Conservation (phyloP, 139 green algal genomes). For the Chlorella sp. region DNA sequence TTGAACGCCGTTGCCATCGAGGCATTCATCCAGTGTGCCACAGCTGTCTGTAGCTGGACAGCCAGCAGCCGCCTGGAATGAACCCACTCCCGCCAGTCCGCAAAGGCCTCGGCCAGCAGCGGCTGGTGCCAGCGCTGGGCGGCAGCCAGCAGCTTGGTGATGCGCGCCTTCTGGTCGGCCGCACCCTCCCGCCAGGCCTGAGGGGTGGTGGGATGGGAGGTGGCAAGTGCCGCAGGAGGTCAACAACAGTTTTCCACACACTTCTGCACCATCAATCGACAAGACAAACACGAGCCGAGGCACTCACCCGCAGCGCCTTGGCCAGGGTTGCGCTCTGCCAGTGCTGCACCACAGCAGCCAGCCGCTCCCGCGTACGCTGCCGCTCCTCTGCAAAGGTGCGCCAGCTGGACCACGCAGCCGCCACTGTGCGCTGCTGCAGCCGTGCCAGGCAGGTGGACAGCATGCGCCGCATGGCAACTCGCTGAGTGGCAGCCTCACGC, state of each 20-base stretch:
- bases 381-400: neutral
- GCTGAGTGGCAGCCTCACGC: neutral
- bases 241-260: too few species aligned
- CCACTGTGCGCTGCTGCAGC: neutral
- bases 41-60: neutral
- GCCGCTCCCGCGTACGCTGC: neutral
- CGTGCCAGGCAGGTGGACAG: neutral
- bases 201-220: neutral
- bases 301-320: neutral
- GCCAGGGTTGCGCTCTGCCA: neutral
- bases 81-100: neutral
- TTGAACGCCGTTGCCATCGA: neutral
- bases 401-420: neutral
- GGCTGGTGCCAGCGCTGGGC: conserved; percentile 20
- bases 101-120: neutral
- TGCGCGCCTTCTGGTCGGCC: neutral
- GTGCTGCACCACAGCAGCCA: neutral
- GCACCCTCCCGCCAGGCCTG: neutral
- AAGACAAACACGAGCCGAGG: too few species aligned
- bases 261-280: too few species aligned
- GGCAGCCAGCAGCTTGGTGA: neutral
- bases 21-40: conserved; percentile 2
- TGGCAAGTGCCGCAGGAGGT: neutral
- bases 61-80: neutral
- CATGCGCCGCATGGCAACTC: neutral